Evolutionary conservation across 2,329 filamentous ascomycete species (phyloP).

Genomic region (Trichoderma harzianum): DNA sequence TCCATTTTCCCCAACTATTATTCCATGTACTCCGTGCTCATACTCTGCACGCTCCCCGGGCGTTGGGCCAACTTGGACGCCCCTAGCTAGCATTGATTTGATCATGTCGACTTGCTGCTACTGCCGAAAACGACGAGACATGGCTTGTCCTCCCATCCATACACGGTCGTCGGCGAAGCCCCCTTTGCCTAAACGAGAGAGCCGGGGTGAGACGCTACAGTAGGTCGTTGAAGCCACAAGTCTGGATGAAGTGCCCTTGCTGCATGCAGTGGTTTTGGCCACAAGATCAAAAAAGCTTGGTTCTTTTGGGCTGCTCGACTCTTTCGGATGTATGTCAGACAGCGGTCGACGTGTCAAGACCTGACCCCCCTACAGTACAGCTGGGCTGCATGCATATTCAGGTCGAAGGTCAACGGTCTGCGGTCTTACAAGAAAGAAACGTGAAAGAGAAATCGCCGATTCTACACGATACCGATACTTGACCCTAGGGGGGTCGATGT

Average conservation of each 20-base stretch:
- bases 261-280: background rate
- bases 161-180: background rate
- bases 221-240: background rate
- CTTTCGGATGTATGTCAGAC: slow-evolving; percentile 3
- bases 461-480: background rate
- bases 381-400: background rate
- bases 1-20: background rate
- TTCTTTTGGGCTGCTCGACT: background rate
- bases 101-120: background rate
- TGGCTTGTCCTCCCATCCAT: background rate
- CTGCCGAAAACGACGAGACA: background rate
- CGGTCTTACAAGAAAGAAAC: background rate
- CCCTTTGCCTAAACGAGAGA: background rate
- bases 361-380: background rate
- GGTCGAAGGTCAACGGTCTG: background rate
- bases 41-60: background rate
- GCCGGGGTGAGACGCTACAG: slow-evolving; percentile 11
- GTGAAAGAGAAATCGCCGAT: background rate
- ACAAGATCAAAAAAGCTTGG: background rate
- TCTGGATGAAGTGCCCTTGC: background rate
- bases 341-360: slow-evolving; percentile 7
- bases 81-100: background rate
- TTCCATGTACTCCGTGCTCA: background rate
- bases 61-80: background rate
- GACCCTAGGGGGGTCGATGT: background rate